Conservation (phyloP, 805 yeast species). For the Yarrowia sp. region DNA sequence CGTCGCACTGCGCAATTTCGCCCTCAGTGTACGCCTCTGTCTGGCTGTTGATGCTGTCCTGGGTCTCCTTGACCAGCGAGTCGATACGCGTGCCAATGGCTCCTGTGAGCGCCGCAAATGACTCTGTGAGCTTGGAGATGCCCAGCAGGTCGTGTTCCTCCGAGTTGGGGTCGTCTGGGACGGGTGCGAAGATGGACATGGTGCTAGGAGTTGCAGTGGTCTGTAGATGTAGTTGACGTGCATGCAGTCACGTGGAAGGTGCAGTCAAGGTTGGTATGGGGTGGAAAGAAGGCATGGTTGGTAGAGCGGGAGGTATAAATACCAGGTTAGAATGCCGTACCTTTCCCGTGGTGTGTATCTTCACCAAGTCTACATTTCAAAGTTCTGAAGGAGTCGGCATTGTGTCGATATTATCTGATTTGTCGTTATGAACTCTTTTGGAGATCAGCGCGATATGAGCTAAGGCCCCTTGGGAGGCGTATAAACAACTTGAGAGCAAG, state of each 20-base stretch:
- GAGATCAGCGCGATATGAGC: too few relatives aligned
- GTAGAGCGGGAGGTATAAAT: too few relatives aligned
- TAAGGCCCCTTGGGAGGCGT: too few relatives aligned
- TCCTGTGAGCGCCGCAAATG: not conserved
- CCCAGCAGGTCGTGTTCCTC: conserved; percentile 17
- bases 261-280: too few relatives aligned
- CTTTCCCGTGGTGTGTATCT: too few relatives aligned
- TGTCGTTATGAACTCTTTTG: too few relatives aligned
- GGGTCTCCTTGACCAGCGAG: conserved; percentile 31
- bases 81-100: conserved; percentile 29
- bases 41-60: conserved; percentile 28
- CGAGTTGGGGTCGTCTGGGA: conserved; percentile 5
- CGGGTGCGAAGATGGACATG: conserved; percentile 23
- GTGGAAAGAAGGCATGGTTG: too few relatives aligned
- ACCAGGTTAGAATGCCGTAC: too few relatives aligned
- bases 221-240: too few relatives aligned
- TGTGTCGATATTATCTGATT: not conserved
- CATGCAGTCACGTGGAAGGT: conserved; percentile 1
- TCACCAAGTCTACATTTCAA: too few relatives aligned
- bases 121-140: not conserved
- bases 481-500: too few relatives aligned
- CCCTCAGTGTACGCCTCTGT: conserved; percentile 13
- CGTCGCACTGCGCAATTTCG: conserved; percentile 31
- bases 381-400: not conserved
- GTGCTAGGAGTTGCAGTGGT: too few relatives aligned